phyloP scores from a whole-genome alignment of 805 yeast species.

The Tetrapisispora arboricola region DNA sequence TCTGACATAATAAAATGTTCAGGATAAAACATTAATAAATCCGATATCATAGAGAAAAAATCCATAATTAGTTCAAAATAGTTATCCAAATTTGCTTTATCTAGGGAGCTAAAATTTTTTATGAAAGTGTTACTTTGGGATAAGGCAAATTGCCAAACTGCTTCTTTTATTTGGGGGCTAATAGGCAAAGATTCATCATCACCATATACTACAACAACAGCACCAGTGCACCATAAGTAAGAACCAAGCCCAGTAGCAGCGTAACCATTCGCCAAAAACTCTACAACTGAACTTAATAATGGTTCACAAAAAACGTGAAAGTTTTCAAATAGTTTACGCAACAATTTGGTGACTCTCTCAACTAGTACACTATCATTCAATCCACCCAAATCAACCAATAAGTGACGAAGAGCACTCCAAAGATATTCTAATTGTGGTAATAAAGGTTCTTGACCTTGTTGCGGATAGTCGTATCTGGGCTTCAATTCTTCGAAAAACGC shows the following conservation, averaged over 20 bases:
- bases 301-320: constrained; percentile 33
- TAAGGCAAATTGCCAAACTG: constrained; percentile 66
- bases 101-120: constrained; percentile 28
- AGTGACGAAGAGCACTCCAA: constrained; percentile 17
- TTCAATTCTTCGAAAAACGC: constrained; percentile 26
- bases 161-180: constrained; percentile 36
- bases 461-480: constrained; percentile 25
- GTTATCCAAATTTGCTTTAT: constrained; percentile 13
- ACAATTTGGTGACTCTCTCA: constrained; percentile 62
- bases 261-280: constrained; percentile 60
- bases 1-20: constrained; percentile 24
- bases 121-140: constrained; percentile 56
- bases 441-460: constrained; percentile 24
- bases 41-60: constrained; percentile 71
- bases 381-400: constrained; percentile 20
- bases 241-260: constrained; percentile 63
- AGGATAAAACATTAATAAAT: constrained; percentile 63
- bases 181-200: constrained; percentile 35
- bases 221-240: constrained; percentile 83
- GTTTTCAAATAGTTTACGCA: constrained; percentile 52
- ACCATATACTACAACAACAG: constrained; percentile 63
- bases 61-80: constrained; percentile 66
- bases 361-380: constrained; percentile 30
- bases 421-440: constrained; percentile 19
- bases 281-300: constrained; percentile 54